A percentile compares a stretch with the other conserved stretches of the same genome.
These are phyloP conservation scores for Laguncularia racemosa DNA, from an alignment of 345 rosid species.

Conservation along the genomic window DNA sequence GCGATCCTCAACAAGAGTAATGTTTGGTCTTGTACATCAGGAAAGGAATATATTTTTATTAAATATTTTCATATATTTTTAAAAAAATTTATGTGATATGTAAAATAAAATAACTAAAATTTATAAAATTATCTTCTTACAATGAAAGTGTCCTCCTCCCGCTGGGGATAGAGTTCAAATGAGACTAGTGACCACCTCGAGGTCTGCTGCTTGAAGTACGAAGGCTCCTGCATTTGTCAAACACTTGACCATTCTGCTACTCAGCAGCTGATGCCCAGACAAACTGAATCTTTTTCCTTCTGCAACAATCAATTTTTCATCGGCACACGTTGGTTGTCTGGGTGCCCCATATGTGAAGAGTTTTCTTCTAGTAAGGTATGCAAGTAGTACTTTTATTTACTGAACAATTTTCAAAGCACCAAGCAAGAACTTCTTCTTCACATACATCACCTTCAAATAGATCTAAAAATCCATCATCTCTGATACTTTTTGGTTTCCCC, in stretches of 20 bases:
- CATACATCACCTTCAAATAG: conserved; percentile 66
- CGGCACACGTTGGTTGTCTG: background rate
- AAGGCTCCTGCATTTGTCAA: conserved; percentile 79
- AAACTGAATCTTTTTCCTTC: conserved; percentile 45
- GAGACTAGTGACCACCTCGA: conserved; percentile 71
- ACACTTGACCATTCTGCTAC: conserved; percentile 60
- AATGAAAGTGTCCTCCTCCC: too few relatives aligned
- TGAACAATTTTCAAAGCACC: conserved; percentile 83
- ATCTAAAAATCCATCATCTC: conserved; percentile 38
- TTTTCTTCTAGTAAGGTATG: background rate
- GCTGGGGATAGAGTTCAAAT: too few relatives aligned
- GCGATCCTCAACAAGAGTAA: too few relatives aligned
- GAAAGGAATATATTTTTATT: too few relatives aligned
- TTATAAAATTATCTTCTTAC: too few relatives aligned
- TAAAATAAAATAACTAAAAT: too few relatives aligned
- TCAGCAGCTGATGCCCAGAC: conserved; percentile 32
- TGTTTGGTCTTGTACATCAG: too few relatives aligned
- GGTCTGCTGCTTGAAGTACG: too few relatives aligned
- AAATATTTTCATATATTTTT: too few relatives aligned
- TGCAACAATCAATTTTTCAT: conserved; percentile 15
- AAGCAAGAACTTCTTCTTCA: conserved; percentile 87
- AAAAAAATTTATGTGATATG: too few relatives aligned
- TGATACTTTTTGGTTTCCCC: conserved; percentile 73
- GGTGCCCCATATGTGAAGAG: background rate
- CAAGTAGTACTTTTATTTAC: conserved; percentile 37